phyloP scores from a whole-genome alignment of 139 green algal genomes.

The Gonium pectorale region DNA sequence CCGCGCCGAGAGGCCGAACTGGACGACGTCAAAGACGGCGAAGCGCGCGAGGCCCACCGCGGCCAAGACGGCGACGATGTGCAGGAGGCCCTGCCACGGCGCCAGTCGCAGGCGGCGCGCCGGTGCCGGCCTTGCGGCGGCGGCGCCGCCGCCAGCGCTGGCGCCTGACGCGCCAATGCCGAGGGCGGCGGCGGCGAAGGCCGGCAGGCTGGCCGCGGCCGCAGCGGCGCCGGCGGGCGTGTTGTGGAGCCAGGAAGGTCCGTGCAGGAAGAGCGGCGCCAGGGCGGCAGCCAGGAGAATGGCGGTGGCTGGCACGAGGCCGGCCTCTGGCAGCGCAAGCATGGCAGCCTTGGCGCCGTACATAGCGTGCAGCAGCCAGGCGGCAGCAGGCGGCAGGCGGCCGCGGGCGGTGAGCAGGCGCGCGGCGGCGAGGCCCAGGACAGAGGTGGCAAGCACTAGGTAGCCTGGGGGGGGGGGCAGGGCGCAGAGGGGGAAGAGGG shows the following conservation, averaged over 20 bases:
- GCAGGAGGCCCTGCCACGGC: slow-evolving; percentile 68
- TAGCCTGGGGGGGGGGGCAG: slow-evolving; percentile 53
- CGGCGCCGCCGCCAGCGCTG: slow-evolving; percentile 57
- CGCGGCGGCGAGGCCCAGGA: slow-evolving; percentile 72
- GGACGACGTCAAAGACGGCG: slow-evolving; percentile 90
- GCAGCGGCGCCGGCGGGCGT: not conserved
- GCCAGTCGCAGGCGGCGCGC: slow-evolving; percentile 50
- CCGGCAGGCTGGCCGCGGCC: too few species aligned
- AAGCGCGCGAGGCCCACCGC: slow-evolving; percentile 81
- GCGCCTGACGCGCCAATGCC: slow-evolving; percentile 59
- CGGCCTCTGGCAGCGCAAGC: slow-evolving; percentile 86
- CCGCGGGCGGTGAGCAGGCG: slow-evolving; percentile 44
- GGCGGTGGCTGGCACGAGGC: slow-evolving; percentile 57
- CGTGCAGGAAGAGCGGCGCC: slow-evolving; percentile 55
- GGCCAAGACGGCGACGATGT: slow-evolving; percentile 62
- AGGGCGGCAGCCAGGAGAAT: slow-evolving; percentile 46
- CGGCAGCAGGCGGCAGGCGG: slow-evolving; percentile 36
- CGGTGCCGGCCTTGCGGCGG: not conserved
- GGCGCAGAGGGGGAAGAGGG: not conserved
- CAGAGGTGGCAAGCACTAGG: slow-evolving; percentile 87
- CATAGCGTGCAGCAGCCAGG: slow-evolving; percentile 71
- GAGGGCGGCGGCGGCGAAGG: slow-evolving; percentile 35
- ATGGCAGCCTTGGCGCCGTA: slow-evolving; percentile 91
- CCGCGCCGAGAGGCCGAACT: slow-evolving; percentile 58
- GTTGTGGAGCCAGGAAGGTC: slow-evolving; percentile 36